phyloP scores from a whole-genome alignment of 768 basidiomycete species.

The Rhodotorula babjevae region DNA sequence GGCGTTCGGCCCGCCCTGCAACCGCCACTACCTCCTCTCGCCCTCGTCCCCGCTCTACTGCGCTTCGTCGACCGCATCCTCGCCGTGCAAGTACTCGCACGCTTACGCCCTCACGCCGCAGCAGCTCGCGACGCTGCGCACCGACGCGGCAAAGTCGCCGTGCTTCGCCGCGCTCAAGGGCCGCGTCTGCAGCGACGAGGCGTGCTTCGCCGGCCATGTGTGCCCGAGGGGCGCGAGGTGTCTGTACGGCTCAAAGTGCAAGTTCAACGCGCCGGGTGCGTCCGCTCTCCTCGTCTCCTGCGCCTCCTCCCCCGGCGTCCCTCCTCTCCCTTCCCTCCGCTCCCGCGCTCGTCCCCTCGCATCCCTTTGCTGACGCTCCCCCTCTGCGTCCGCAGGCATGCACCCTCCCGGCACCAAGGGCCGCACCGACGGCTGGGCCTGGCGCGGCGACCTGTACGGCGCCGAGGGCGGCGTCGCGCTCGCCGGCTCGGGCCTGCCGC shows the following conservation, averaged over 20 bases:
- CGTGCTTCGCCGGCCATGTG: constrained; percentile 21
- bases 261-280: constrained; percentile 22
- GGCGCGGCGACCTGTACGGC: not conserved
- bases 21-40: constrained; percentile 26
- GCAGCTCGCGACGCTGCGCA: constrained; percentile 14
- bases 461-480: too few relatives aligned
- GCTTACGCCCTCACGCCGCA: constrained; percentile 5
- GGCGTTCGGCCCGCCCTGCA: constrained; percentile 14
- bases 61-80: not conserved
- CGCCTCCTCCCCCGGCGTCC: not conserved
- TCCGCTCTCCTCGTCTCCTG: not conserved
- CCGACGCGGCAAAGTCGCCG: constrained; percentile 23
- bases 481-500: not conserved
- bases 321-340: not conserved
- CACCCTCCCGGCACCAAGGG: constrained; percentile 22
- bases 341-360: not conserved
- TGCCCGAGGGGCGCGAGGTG: constrained; percentile 10
- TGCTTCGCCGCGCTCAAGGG: constrained; percentile 28
- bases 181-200: not conserved
- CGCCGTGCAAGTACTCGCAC: constrained; percentile 26
- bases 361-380: not conserved
- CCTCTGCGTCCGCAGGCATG: constrained; percentile 7
- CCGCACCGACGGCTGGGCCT: constrained; percentile 4
- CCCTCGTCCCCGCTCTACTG: not conserved
- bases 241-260: constrained; percentile 16